Conservation (phyloP, 2,329 filamentous ascomycete species). For the Trichoderma atroviride region DNA sequence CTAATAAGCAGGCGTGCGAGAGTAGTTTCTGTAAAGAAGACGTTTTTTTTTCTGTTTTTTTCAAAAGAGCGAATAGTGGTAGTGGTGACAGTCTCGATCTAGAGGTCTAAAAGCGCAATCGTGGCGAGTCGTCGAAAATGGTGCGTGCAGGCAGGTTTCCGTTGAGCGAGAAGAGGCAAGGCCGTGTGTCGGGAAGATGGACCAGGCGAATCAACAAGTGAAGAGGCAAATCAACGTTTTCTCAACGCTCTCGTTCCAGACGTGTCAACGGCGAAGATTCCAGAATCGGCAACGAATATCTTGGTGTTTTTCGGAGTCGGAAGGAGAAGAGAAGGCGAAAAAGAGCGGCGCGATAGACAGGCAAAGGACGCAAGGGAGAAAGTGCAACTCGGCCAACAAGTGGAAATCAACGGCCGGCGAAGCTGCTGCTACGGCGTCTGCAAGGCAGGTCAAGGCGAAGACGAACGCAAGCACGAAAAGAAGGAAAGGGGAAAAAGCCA, state of each 20-base stretch:
- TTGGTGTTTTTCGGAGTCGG: conserved; percentile 24
- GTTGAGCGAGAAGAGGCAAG: conserved; percentile 9
- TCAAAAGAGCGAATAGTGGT: conserved; percentile 19
- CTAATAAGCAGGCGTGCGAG: conserved; percentile 8
- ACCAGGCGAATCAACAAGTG: conserved; percentile 27
- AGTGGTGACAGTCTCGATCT: conserved; percentile 10
- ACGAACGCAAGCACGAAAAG: conserved; percentile 29
- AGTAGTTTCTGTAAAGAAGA: neutral
- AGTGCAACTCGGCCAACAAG: conserved; percentile 16
- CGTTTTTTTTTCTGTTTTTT: neutral
- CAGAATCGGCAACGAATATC: conserved; percentile 33
- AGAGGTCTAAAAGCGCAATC: conserved; percentile 10
- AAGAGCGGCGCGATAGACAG: conserved; percentile 19
- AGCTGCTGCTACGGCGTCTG: conserved; percentile 24
- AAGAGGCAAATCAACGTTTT: conserved; percentile 29
- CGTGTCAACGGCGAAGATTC: conserved; percentile 35
- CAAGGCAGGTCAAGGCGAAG: conserved; percentile 20
- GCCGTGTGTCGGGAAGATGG: neutral
- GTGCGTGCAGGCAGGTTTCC: neutral
- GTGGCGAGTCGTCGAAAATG: conserved; percentile 20
- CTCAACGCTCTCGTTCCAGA: conserved; percentile 40
- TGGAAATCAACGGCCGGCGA: conserved; percentile 8
- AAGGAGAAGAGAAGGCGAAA: neutral
- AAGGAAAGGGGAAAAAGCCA: conserved; percentile 12
- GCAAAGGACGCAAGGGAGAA: conserved; percentile 21